Evolutionary conservation across 2,329 filamentous ascomycete species (phyloP).

Genomic region (Sclerotinia trifoliorum): DNA sequence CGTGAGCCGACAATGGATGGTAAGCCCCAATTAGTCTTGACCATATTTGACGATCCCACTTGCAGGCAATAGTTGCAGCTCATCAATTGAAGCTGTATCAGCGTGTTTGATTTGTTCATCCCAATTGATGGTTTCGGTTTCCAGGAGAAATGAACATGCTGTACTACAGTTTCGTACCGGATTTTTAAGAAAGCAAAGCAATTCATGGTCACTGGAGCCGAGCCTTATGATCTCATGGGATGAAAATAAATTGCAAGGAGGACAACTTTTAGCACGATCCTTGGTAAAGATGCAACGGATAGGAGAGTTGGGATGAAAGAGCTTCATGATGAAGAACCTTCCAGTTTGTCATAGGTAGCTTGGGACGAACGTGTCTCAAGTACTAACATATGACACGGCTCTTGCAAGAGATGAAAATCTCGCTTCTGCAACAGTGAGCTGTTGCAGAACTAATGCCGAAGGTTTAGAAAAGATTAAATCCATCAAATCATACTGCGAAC

Average conservation of each 20-base stretch:
- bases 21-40: background rate
- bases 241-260: background rate
- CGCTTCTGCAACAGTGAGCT: background rate
- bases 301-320: background rate
- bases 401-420: conserved; percentile 6
- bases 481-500: background rate
- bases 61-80: background rate
- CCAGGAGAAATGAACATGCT: background rate
- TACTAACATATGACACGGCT: conserved; percentile 9
- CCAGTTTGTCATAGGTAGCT: background rate
- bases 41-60: background rate
- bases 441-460: background rate
- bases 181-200: background rate
- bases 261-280: background rate
- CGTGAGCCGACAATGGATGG: conserved; percentile 11
- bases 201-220: background rate
- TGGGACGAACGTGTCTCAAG: background rate
- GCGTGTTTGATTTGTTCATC: conserved; percentile 13
- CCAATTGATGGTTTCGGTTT: conserved; percentile 10
- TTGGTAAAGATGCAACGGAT: background rate
- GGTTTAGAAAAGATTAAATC: background rate
- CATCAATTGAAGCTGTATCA: background rate
- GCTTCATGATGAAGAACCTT: background rate
- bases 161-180: conserved; percentile 1
- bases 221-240: background rate